These are phyloP conservation scores for Ophiocordyceps camponoti-rufipedis DNA, from an alignment of 2,329 filamentous ascomycete genomes.

Conservation along the genomic window DNA sequence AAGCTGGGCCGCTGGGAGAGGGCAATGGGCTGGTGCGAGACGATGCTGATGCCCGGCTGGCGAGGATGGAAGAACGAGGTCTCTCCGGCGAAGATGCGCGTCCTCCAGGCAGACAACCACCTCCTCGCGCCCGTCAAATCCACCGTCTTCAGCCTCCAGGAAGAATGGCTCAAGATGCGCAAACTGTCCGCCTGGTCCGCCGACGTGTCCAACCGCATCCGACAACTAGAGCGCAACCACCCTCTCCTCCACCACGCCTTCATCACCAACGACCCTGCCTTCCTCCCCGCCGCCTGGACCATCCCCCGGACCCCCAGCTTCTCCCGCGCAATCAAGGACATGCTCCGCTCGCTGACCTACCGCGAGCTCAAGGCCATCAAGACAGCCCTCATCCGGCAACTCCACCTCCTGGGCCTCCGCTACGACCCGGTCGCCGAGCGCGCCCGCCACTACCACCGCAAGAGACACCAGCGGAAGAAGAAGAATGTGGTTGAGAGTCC, in stretches of 20 bases:
- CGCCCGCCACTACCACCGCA: background rate
- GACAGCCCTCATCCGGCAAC: slow-evolving; percentile 5
- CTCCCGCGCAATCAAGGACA: slow-evolving; percentile 10
- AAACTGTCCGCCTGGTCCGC: slow-evolving; percentile 28
- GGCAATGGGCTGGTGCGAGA: slow-evolving; percentile 61
- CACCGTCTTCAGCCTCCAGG: slow-evolving; percentile 29
- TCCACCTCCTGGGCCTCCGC: background rate
- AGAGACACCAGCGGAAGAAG: background rate
- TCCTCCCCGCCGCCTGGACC: slow-evolving; percentile 9
- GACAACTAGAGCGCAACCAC: slow-evolving; percentile 19
- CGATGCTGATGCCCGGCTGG: slow-evolving; percentile 61
- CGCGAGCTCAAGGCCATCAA: slow-evolving; percentile 11
- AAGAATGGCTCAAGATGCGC: slow-evolving; percentile 30
- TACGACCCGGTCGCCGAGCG: background rate
- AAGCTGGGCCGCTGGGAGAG: slow-evolving; percentile 37
- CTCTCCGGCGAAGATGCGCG: slow-evolving; percentile 11
- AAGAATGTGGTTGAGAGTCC: background rate
- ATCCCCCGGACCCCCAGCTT: slow-evolving; percentile 8
- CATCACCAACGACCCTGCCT: slow-evolving; percentile 12
- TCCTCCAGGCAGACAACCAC: background rate
- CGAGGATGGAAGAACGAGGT: slow-evolving; percentile 48
- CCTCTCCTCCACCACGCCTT: slow-evolving; percentile 23
- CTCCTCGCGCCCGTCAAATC: slow-evolving; percentile 2
- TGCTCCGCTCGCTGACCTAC: slow-evolving; percentile 12
- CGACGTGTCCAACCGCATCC: slow-evolving; percentile 20